Base-by-base conservation (phyloP, 371 early-diverging fungal species). In the Actinomortierella ambigua region DNA sequence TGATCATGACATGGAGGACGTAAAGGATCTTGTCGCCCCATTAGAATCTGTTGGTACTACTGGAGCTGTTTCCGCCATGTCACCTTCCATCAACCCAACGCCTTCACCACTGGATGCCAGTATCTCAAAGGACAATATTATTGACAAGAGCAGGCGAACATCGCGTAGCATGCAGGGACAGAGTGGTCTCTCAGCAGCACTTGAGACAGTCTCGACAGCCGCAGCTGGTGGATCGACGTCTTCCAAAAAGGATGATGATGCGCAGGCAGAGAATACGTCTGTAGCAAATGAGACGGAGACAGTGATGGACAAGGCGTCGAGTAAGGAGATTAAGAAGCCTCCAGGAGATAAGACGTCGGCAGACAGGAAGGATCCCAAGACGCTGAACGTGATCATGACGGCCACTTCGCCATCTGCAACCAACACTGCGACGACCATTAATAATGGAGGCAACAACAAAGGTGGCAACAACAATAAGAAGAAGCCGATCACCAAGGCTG, bases 121-220 rank as follows among this genome's bases (percentile, higher is more conserved):
- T 13, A 51, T 55, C 17, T 55, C 60, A 20, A 20, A 24, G 9
- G 57, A 53, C 14, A 59, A 56, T 50, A 44, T 54, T 13, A 61
- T 57, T 46, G 70, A 53, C 23, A 58, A 53, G 23, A 57, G 57
- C 13, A 52, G 70, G 48, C 27, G 65, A 40, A 53, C 70, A 1
- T 65, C 70, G 11, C 47, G 70, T 50, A 69, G 65, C 26, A 47
- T 57, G 42, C 70, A 69, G 17, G 70, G 63, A 2, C 65, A 69
- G 22, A 50, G 57, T 17, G 57, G 57, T 18, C 53, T 57, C 6
- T 43, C 50, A 0, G 58, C 56, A 1, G 41, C 34, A 6, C 24
- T 51, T 13, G 51, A 34, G 4, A 11, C 34, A 34, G 34, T 6
- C 7, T n/a, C 28, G 4, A 29, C 15, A n/a, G 29, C 17, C 26